phyloP scores from a whole-genome alignment of 345 rosid species.

The Cochlearia excelsa region DNA sequence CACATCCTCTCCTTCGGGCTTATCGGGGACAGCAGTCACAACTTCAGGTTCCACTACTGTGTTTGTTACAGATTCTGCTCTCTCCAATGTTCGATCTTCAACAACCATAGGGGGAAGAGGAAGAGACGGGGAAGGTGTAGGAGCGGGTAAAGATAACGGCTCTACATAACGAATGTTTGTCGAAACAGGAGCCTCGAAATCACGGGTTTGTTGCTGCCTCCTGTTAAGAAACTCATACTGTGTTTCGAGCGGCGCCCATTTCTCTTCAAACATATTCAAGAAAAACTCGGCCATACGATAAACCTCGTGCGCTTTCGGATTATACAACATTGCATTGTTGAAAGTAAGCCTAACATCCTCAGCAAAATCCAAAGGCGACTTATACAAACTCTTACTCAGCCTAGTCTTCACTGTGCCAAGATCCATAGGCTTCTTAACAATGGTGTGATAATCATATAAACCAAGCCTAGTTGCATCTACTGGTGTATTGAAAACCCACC shows the following conservation, averaged over 20 bases:
- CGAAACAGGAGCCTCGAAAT: conserved; percentile 22
- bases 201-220: conserved; percentile 33
- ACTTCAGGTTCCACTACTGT: conserved; percentile 37
- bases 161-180: conserved; percentile 19
- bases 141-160: conserved; percentile 30
- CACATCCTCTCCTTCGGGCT: conserved; percentile 40
- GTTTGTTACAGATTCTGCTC: conserved; percentile 45
- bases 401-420: conserved; percentile 75
- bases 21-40: conserved; percentile 33
- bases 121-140: conserved; percentile 24
- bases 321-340: conserved; percentile 77
- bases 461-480: conserved; percentile 75
- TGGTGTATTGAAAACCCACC: conserved; percentile 81
- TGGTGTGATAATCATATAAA: conserved; percentile 67
- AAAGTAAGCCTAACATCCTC: conserved; percentile 86
- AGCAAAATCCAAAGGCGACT: conserved; percentile 69
- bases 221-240: conserved; percentile 36
- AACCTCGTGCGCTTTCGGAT: conserved; percentile 81
- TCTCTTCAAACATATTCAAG: conserved; percentile 60
- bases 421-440: conserved; percentile 89
- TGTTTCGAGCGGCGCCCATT: conserved; percentile 51
- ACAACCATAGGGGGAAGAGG: conserved; percentile 22
- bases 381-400: conserved; percentile 60
- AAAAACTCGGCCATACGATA: conserved; percentile 67
- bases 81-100: conserved; percentile 40